These are phyloP conservation scores for Ananas comosus DNA, from an alignment of 176 grass and related monocot genomes.

Conservation along the genomic window DNA sequence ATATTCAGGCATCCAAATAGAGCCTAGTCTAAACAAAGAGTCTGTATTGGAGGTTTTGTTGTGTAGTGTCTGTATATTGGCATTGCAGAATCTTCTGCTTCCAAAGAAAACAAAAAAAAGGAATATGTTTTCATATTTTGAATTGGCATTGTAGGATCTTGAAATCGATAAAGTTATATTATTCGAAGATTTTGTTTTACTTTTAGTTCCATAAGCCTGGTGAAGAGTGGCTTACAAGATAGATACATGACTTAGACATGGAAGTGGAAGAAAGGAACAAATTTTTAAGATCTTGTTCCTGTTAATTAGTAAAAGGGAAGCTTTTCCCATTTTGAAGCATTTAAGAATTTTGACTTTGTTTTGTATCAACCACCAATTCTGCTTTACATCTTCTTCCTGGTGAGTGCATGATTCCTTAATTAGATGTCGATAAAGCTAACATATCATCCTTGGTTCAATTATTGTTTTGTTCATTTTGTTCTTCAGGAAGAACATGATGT, in stretches of 20 bases:
- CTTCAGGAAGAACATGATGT: conserved; percentile 68
- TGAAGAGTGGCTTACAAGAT: no score
- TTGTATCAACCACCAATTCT: not conserved
- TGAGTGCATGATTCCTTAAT: no score
- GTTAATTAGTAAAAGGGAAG: not conserved
- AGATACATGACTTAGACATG: not conserved
- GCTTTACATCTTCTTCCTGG: no score
- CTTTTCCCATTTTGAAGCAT: not conserved
- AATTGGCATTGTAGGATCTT: not conserved
- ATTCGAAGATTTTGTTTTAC: no score
- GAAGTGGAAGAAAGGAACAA: not conserved
- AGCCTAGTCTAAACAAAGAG: no score
- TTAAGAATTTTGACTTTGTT: not conserved
- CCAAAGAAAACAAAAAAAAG: not conserved
- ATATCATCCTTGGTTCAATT: no score
- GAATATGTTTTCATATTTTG: not conserved
- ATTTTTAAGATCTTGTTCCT: not conserved
- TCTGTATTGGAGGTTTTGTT: no score
- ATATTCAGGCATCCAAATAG: no score
- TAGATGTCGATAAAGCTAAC: no score
- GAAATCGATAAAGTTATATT: no score
- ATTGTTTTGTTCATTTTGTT: not conserved
- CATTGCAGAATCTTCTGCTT: not conserved
- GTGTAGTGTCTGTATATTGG: no score
- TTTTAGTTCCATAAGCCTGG: no score